phyloP scores from a whole-genome alignment of 2,329 filamentous ascomycete genomes.

The Exophiala lecanii-corni region DNA sequence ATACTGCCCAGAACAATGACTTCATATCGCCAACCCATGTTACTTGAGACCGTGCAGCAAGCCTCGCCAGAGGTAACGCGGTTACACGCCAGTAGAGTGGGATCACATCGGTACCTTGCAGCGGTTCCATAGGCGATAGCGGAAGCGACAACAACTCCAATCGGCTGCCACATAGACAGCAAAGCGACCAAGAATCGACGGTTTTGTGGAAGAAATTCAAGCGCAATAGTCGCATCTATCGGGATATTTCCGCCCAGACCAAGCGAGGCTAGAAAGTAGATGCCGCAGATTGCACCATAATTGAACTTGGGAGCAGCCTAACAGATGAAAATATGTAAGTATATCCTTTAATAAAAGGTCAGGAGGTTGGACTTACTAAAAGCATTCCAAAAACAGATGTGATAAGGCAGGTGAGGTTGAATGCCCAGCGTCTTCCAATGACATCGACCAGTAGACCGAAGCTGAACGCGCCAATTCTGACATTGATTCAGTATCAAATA shows the following conservation, averaged over 20 bases:
- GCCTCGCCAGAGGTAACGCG: slow-evolving; percentile 10
- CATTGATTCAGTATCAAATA: too few species aligned
- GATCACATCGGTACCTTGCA: slow-evolving; percentile 53
- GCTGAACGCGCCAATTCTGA: slow-evolving; percentile 63
- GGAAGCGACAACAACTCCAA: slow-evolving; percentile 71
- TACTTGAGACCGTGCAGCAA: slow-evolving; percentile 19
- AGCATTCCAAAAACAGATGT: slow-evolving; percentile 67
- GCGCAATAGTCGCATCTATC: slow-evolving; percentile 61
- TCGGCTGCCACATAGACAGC: slow-evolving; percentile 81
- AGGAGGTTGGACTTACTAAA: slow-evolving; percentile 53
- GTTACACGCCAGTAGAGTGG: slow-evolving; percentile 11
- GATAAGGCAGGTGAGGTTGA: slow-evolving; percentile 71
- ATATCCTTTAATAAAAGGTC: too few species aligned
- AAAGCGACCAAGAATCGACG: slow-evolving; percentile 68
- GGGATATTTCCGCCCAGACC: slow-evolving; percentile 64
- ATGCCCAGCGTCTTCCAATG: slow-evolving; percentile 71
- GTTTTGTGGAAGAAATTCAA: slow-evolving; percentile 75
- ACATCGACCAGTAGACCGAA: slow-evolving; percentile 78
- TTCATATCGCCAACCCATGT: slow-evolving; percentile 52
- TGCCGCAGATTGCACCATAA: slow-evolving; percentile 12
- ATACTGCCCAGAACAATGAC: slow-evolving; percentile 62
- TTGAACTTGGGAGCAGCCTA: slow-evolving; percentile 38
- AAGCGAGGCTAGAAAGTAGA: slow-evolving; percentile 35
- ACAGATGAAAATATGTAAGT: slow-evolving; percentile 49
- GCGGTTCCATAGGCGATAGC: slow-evolving; percentile 62